These are phyloP conservation scores for Trifolium subterraneum DNA, from an alignment of 306 rosid genomes.

Conservation along the genomic window DNA sequence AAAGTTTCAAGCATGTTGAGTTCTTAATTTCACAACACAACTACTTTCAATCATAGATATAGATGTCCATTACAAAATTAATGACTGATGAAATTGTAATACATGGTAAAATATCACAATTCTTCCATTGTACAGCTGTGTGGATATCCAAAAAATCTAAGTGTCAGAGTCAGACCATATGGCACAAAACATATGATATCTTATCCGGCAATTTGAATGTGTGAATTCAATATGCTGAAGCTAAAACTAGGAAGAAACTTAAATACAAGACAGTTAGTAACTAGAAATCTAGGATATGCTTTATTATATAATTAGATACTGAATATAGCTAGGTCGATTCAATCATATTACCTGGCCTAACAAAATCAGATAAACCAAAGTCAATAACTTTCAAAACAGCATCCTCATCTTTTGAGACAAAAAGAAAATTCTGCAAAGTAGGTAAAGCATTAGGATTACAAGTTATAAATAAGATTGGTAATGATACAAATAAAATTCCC, in stretches of 20 bases:
- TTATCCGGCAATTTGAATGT: conserved; percentile 17
- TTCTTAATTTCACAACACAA: no score
- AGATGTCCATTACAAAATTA: no score
- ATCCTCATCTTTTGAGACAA: conserved; percentile 75
- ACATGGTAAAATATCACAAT: no score
- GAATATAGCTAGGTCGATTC: conserved; percentile 23
- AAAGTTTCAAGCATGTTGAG: no score
- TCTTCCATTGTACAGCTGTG: no score
- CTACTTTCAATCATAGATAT: no score
- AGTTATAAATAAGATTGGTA: conserved; percentile 17
- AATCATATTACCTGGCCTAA: conserved; percentile 76
- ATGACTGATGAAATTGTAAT: no score
- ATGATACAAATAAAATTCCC: conserved; percentile 22
- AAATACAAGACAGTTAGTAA: conserved; percentile 18
- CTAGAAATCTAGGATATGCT: conserved; percentile 21
- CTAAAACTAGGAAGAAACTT: conserved; percentile 10
- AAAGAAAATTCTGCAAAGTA: conserved; percentile 86
- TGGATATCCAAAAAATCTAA: no score
- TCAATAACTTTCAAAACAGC: conserved; percentile 84
- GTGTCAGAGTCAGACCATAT: background rate
- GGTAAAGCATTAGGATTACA: conserved; percentile 39
- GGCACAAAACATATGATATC: no score
- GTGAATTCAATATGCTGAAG: conserved; percentile 1
- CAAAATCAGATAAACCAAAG: conserved; percentile 97
- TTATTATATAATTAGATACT: background rate